Base-by-base conservation (phyloP, 805 yeast species). In the Cyberlindnera mycetangii region DNA sequence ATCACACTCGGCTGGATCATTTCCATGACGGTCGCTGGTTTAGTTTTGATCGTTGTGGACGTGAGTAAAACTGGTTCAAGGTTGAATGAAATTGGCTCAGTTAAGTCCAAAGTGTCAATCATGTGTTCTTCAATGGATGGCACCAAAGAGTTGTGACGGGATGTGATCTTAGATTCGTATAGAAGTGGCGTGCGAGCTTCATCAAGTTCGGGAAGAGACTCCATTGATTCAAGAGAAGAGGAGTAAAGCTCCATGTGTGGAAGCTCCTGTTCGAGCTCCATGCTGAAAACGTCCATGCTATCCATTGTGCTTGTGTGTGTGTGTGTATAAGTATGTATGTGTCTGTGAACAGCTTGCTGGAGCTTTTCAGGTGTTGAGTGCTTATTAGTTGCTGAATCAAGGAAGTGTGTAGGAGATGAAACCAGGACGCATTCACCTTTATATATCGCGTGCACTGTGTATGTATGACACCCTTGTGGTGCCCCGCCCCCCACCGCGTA, bases 151-250 rank as follows among this genome's bases (percentile, higher is more conserved):
- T 45, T 42, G 38, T 45, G 39, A 32, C 58, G 49, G 12, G 59
- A 51, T 19, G 45, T 39, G 32, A 52, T 43, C 39, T 41, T 50
- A 14, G 61, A 55, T 32, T 58, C 58, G 47, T 59, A 59, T 20
- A 59, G 43, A 15, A 59, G 45, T 3, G 62, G 62, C 15, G 61
- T 55, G 16, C 46, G 41, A 7, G 49, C 52, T 36, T 55, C 60
- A 15, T 44, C 42, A 1, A 50, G n/a, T 8, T 55, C 54, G 5
- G 50, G 39, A 10, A 54, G 21, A 7, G 60, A 51, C 5, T 37
- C 41, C n/a, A 52, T 39, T n/a, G 58, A 53, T 18, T 38, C 51
- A 17, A 52, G 31, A 3, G 60, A 56, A 32, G 48, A 39, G 4
- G 59, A 49, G 45, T 55, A 53, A 24, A 43, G 37, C 31, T 43